Evolutionary conservation across 139 green algal genomes (phyloP).

Genomic region (Eudorina sp.): DNA sequence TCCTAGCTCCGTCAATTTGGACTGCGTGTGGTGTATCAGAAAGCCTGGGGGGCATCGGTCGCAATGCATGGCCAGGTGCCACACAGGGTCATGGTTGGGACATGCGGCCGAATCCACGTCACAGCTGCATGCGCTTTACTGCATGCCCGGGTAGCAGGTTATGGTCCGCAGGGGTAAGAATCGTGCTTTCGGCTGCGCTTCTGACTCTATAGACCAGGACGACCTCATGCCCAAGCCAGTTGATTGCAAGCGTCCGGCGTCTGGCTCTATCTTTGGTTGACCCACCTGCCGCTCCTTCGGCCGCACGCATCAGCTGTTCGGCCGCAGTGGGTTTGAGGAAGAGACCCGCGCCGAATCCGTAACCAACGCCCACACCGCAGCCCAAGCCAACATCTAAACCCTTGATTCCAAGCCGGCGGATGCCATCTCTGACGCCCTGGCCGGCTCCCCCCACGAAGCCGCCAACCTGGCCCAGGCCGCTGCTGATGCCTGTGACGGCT

Average conservation of each 20-base stretch:
- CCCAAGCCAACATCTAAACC: conserved; percentile 54
- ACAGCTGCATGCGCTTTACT: no score
- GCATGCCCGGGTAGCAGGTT: no score
- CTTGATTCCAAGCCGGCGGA: conserved; percentile 36
- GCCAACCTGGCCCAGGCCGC: conserved; percentile 35
- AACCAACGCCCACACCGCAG: conserved; percentile 57
- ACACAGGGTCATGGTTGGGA: no score
- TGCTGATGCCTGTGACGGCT: conserved; percentile 32
- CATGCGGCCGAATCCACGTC: no score
- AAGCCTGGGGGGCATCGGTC: no score
- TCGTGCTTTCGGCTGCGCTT: no score
- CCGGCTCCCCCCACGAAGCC: background rate
- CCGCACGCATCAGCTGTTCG: conserved; percentile 1
- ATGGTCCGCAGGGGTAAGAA: no score
- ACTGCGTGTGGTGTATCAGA: background rate
- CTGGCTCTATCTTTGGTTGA: no score
- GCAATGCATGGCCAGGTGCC: no score
- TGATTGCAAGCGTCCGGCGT: no score
- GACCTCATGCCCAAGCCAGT: no score
- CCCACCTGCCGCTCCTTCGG: conserved; percentile 24
- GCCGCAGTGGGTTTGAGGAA: conserved; percentile 50
- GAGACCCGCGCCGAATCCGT: conserved; percentile 53
- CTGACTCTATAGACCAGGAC: no score
- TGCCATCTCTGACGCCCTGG: background rate
- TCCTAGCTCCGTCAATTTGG: background rate